phyloP scores from a whole-genome alignment of 2,329 filamentous ascomycete genomes.

The Domatiomyces globalis region DNA sequence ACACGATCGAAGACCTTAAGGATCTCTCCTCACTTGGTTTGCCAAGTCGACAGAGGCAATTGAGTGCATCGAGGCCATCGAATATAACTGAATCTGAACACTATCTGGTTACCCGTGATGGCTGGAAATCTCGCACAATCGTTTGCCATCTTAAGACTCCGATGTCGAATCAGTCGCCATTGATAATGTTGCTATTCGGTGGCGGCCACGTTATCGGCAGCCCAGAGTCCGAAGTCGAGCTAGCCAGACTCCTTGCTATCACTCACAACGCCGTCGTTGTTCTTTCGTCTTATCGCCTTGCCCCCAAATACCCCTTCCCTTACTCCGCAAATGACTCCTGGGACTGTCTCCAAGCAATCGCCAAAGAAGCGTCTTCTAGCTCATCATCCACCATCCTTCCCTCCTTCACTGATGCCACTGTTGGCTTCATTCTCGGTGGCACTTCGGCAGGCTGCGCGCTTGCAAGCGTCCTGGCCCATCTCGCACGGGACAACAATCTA shows the following conservation, averaged over 20 bases:
- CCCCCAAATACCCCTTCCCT: constrained; percentile 36
- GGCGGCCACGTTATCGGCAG: constrained; percentile 19
- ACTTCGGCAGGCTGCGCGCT: constrained; percentile 34
- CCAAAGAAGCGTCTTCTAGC: constrained; percentile 8
- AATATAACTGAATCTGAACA: constrained; percentile 9
- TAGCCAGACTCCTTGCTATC: constrained; percentile 12
- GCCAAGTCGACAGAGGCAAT: neutral
- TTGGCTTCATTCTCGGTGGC: constrained; percentile 37
- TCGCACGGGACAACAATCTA: constrained; percentile 29
- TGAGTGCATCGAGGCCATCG: constrained; percentile 3
- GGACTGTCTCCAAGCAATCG: constrained; percentile 34
- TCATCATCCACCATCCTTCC: constrained; percentile 22
- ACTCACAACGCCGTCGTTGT: constrained; percentile 17
- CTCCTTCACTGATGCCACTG: constrained; percentile 27
- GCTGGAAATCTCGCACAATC: constrained; percentile 6
- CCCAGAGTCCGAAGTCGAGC: constrained; percentile 13
- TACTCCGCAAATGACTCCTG: constrained; percentile 30
- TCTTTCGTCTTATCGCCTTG: constrained; percentile 24
- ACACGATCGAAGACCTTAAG: constrained; percentile 6
- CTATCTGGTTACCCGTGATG: constrained; percentile 6
- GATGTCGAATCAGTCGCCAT: neutral
- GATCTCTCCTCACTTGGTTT: constrained; percentile 1
- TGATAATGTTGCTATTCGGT: constrained; percentile 19
- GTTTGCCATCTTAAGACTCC: constrained; percentile 5
- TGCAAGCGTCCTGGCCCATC: constrained; percentile 26